Percentiles rank a stretch among this genome's conserved stretches.
Conservation (phyloP, 2,329 filamentous ascomycete species). For the Claviceps quebecensis region DNA sequence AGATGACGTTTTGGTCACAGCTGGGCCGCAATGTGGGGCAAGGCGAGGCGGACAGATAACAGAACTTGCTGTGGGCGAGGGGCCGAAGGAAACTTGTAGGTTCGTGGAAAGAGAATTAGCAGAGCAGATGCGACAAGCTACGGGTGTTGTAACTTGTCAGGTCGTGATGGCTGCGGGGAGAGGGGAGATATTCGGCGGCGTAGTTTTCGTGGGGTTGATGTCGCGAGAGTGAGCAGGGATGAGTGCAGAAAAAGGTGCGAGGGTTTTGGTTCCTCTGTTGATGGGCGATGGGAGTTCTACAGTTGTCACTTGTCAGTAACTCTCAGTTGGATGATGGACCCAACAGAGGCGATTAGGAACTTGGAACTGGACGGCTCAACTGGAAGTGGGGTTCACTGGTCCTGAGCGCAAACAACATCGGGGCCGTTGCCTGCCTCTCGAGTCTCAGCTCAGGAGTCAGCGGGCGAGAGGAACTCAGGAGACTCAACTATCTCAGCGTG, state of each 20-base stretch:
- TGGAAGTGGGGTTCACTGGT: no score
- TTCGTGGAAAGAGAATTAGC: not conserved
- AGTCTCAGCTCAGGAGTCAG: no score
- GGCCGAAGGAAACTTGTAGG: not conserved
- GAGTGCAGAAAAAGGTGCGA: constrained; percentile 4
- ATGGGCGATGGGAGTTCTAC: not conserved
- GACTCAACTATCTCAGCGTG: no score
- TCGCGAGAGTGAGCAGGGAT: constrained; percentile 4
- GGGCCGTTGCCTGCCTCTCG: no score
- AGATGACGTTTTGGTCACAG: constrained; percentile 18
- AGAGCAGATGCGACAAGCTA: not conserved
- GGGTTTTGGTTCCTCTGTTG: not conserved
- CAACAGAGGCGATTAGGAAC: not conserved
- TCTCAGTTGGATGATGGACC: not conserved
- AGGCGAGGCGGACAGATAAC: constrained; percentile 4
- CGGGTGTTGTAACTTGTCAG: not conserved
- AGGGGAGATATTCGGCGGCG: not conserved
- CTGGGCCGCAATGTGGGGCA: constrained; percentile 10
- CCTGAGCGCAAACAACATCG: no score
- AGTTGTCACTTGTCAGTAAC: no score
- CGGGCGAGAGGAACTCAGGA: no score
- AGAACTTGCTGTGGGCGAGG: not conserved
- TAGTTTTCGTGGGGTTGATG: constrained; percentile 1
- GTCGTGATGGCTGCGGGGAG: not conserved
- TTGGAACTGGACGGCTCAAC: no score